Percentiles rank a stretch among this genome's conserved stretches.
These are phyloP conservation scores for Iris macrosiphon DNA, from an alignment of 106 monocot species.

Conservation along the genomic window DNA sequence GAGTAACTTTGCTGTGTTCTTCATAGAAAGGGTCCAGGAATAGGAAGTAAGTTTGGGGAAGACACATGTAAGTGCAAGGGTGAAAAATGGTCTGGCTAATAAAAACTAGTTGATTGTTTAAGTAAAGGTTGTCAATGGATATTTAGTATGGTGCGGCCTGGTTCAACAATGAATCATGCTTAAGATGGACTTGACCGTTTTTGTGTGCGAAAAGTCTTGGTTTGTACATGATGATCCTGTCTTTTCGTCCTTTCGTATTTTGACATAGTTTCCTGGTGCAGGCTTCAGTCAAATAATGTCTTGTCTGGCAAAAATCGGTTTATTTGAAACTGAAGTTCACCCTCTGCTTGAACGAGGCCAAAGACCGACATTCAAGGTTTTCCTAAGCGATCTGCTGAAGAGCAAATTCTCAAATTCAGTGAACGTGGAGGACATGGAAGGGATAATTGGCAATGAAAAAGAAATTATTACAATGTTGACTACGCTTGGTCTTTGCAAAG, in stretches of 20 bases:
- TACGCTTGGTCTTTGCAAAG: slow-evolving; percentile 53
- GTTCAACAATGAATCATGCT: too few relatives aligned
- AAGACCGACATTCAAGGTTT: slow-evolving; percentile 49
- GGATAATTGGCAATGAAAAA: slow-evolving; percentile 24
- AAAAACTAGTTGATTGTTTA: too few relatives aligned
- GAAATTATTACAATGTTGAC: slow-evolving; percentile 46
- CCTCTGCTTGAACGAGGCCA: slow-evolving; percentile 44
- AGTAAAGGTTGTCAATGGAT: too few relatives aligned
- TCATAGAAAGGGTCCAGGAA: too few relatives aligned
- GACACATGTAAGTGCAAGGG: too few relatives aligned
- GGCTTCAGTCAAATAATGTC: slow-evolving; percentile 96
- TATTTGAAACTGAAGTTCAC: slow-evolving; percentile 61
- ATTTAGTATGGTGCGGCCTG: too few relatives aligned
- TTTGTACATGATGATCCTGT: too few relatives aligned
- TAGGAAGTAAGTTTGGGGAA: too few relatives aligned
- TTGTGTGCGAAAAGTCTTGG: too few relatives aligned
- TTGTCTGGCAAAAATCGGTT: slow-evolving; percentile 74
- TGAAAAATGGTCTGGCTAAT: too few relatives aligned
- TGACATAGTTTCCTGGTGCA: slow-evolving; percentile 15
- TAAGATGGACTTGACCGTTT: too few relatives aligned
- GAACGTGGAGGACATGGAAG: neutral
- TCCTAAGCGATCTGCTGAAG: slow-evolving; percentile 55
- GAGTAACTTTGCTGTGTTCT: too few relatives aligned
- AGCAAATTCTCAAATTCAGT: neutral
- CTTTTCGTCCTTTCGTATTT: neutral